A percentile compares a stretch with the other conserved stretches of the same genome.
Conservation (phyloP, 1,284 basidiomycete genomes). For the Xerocomus amazonicus region DNA sequence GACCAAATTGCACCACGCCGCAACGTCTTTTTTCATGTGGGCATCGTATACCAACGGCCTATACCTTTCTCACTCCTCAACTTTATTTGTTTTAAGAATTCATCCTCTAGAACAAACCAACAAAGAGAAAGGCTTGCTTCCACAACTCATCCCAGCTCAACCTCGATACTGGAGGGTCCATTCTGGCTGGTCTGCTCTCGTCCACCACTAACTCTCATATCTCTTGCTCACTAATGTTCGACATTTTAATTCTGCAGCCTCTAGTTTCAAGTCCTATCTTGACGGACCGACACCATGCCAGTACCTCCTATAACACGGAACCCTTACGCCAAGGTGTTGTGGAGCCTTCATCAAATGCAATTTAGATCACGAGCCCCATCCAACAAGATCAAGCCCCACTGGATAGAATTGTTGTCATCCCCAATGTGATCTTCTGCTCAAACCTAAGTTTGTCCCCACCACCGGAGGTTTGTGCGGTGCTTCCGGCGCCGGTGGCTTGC, state of each 20-base stretch:
- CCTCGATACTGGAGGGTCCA: background rate
- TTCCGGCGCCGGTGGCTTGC: background rate
- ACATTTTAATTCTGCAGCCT: background rate
- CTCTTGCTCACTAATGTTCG: background rate
- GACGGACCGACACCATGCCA: background rate
- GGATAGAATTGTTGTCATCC: conserved; percentile 1
- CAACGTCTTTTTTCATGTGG: too few relatives aligned
- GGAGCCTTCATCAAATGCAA: conserved; percentile 11
- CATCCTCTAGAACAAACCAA: background rate
- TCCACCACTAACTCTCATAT: background rate
- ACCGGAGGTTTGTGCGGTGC: background rate
- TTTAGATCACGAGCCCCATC: conserved; percentile 2
- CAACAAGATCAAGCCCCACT: background rate
- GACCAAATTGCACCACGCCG: background rate
- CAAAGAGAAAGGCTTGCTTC: too few relatives aligned
- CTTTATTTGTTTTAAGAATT: background rate
- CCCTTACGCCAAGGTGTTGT: conserved; percentile 10
- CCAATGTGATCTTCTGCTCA: conserved; percentile 1
- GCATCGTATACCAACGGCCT: too few relatives aligned
- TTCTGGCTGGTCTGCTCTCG: background rate
- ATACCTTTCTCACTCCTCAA: too few relatives aligned
- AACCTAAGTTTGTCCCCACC: conserved; percentile 5
- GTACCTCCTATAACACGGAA: conserved; percentile 5
- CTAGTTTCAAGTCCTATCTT: background rate
- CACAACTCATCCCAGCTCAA: too few relatives aligned